phyloP scores from a whole-genome alignment of 108 stramenopile genomes.

The Cyclotella cryptica region DNA sequence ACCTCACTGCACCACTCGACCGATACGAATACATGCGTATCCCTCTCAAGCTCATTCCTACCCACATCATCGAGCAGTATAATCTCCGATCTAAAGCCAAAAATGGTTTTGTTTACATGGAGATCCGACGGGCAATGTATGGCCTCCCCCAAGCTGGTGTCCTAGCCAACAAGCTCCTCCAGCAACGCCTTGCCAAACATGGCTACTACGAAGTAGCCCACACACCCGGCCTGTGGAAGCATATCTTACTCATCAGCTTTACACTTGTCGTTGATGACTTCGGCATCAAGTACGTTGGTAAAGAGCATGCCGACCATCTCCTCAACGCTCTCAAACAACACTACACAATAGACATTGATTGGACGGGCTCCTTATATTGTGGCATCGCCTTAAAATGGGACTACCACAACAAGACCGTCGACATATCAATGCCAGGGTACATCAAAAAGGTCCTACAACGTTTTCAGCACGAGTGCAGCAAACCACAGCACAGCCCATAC shows the following conservation, averaged over 20 bases:
- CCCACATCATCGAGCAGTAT: conserved; percentile 46
- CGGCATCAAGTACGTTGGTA: conserved; percentile 32
- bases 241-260: conserved; percentile 12
- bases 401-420: conserved; percentile 34
- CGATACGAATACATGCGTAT: conserved; percentile 57
- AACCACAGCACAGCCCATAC: conserved; percentile 49
- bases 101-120: conserved; percentile 37
- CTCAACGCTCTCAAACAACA: conserved; percentile 25
- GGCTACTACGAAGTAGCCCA: conserved; percentile 23
- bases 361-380: conserved; percentile 40
- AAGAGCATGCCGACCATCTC: conserved; percentile 50
- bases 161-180: conserved; percentile 54
- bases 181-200: conserved; percentile 15
- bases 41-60: conserved; percentile 33
- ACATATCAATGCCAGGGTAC: conserved; percentile 62
- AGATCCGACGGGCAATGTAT: conserved; percentile 48
- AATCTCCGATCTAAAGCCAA: conserved; percentile 15
- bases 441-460: conserved; percentile 38
- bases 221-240: conserved; percentile 32
- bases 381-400: conserved; percentile 57
- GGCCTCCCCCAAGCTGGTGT: conserved; percentile 59
- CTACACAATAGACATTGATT: conserved; percentile 43
- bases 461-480: conserved; percentile 45
- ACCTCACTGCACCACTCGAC: conserved; percentile 47
- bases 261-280: conserved; percentile 39